These are phyloP conservation scores for Cyclotella kingstonii DNA, from an alignment of 108 stramenopile genomes.

Conservation along the genomic window DNA sequence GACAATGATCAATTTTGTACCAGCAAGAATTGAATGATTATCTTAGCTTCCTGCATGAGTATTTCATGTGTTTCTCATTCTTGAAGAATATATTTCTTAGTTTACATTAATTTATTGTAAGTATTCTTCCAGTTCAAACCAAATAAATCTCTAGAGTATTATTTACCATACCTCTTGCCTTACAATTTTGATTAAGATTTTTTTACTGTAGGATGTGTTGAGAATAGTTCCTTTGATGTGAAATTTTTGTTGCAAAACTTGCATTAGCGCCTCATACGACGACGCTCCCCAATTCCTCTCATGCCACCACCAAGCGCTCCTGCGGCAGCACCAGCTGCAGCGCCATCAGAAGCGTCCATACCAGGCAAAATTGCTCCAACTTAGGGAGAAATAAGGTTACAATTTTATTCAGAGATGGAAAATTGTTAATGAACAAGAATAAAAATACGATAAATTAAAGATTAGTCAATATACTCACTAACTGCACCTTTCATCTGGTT, in stretches of 20 bases:
- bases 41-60: no score
- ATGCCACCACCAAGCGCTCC: constrained; percentile 29
- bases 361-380: constrained; percentile 45
- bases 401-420: not conserved
- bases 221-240: no score
- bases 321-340: constrained; percentile 39
- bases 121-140: no score
- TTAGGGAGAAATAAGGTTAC: not conserved
- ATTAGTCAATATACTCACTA: not conserved
- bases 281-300: constrained; percentile 12
- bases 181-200: no score
- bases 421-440: not conserved
- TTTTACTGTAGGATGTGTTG: no score
- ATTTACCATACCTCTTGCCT: no score
- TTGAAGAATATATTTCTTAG: no score
- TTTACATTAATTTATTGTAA: no score
- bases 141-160: no score
- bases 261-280: constrained; percentile 15
- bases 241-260: not conserved
- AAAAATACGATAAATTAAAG: not conserved
- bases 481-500: constrained; percentile 10
- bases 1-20: no score
- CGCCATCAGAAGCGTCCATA: constrained; percentile 40
- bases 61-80: no score
- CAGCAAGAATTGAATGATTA: no score